Conservation (phyloP, 208 protist species). For the Acanthamoeba healyi region DNA sequence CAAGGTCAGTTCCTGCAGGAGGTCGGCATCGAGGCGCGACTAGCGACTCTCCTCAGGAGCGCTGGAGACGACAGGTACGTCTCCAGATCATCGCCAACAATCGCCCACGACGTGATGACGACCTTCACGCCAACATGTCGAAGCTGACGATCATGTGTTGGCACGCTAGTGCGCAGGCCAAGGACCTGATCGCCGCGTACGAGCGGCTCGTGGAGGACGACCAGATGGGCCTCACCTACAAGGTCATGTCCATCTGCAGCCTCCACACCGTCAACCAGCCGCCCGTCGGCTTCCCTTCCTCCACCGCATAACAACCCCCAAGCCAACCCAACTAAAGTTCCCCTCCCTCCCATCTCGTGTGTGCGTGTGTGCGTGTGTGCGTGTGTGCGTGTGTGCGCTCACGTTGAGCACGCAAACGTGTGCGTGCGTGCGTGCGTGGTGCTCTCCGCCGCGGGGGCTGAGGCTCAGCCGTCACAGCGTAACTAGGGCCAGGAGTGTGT, state of each 20-base stretch:
- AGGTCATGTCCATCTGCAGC: constrained; percentile 63
- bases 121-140: neutral
- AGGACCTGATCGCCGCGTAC: constrained; percentile 58
- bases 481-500: too few relatives aligned
- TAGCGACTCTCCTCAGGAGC: constrained; percentile 12
- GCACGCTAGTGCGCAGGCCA: neutral
- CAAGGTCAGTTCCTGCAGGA: constrained; percentile 54
- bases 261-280: neutral
- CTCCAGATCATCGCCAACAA: neutral
- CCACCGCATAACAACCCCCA: too few relatives aligned
- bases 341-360: too few relatives aligned
- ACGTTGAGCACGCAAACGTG: too few relatives aligned
- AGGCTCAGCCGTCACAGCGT: too few relatives aligned
- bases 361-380: neutral
- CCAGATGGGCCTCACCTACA: constrained; percentile 67
- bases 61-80: neutral
- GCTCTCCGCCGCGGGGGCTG: too few relatives aligned
- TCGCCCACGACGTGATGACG: too few relatives aligned
- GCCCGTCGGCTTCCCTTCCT: constrained; percentile 26
- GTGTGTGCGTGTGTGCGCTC: too few relatives aligned
- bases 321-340: too few relatives aligned
- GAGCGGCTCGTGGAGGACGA: constrained; percentile 13
- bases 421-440: too few relatives aligned
- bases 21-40: constrained; percentile 56
- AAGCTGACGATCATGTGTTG: neutral